These are phyloP conservation scores for Xylariaceae sp. DNA, from an alignment of 2,329 filamentous ascomycete genomes.

Conservation along the genomic window DNA sequence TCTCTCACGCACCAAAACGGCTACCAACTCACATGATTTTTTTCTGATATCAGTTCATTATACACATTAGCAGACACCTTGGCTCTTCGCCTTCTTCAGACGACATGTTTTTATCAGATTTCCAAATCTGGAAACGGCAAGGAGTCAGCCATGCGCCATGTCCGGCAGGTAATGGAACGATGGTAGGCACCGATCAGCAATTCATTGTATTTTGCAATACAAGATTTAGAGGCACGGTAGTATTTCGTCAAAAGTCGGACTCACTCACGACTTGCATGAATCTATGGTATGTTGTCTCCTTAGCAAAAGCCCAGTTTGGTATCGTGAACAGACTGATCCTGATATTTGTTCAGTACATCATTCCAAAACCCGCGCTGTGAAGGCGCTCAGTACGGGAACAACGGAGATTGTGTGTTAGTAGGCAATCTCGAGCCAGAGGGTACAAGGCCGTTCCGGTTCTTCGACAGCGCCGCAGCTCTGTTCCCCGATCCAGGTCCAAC, in stretches of 20 bases:
- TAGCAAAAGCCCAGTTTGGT: not conserved
- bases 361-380: constrained; percentile 18
- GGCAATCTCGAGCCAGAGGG: constrained; percentile 6
- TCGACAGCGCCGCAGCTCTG: constrained; percentile 14
- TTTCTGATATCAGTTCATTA: no score
- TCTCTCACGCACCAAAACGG: no score
- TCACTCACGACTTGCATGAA: constrained; percentile 11
- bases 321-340: not conserved
- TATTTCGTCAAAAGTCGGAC: constrained; percentile 14
- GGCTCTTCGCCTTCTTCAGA: no score
- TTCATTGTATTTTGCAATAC: constrained; percentile 16
- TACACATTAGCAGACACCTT: no score
- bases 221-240: constrained; percentile 12
- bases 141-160: constrained; percentile 10
- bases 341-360: constrained; percentile 4
- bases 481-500: constrained; percentile 11
- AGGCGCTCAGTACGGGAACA: constrained; percentile 11
- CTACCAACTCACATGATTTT: no score
- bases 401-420: constrained; percentile 12
- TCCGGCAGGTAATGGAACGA: constrained; percentile 17
- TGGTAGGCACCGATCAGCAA: constrained; percentile 15
- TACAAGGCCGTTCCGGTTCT: constrained; percentile 7
- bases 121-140: constrained; percentile 2
- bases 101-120: constrained; percentile 6
- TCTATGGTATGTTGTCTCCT: constrained; percentile 10